Conservation (phyloP, 768 basidiomycete species). For the Thelephora aurantiotincta region DNA sequence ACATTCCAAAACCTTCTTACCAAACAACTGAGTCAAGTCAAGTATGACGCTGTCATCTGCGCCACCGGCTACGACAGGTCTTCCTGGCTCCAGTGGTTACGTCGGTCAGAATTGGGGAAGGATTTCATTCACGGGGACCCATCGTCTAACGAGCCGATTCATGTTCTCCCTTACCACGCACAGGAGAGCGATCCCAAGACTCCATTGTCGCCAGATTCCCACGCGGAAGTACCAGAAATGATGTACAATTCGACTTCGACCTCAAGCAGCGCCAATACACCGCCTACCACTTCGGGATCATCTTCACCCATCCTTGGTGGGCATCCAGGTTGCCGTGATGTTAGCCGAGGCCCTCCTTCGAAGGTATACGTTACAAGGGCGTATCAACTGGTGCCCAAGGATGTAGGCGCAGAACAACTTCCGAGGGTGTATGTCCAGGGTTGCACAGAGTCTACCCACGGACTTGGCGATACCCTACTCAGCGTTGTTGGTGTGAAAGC, state of each 20-base stretch:
- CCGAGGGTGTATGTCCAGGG: conserved; percentile 23
- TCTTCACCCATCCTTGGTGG: conserved; percentile 4
- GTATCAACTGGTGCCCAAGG: conserved; percentile 8
- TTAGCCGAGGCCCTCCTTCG: conserved; percentile 1
- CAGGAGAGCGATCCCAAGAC: background rate
- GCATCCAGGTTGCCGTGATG: conserved; percentile 3
- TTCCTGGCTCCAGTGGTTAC: conserved; percentile 29
- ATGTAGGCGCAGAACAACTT: conserved; percentile 1
- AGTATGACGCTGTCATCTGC: conserved; percentile 35
- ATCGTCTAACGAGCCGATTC: background rate
- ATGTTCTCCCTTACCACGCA: background rate
- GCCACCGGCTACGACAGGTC: conserved; percentile 40
- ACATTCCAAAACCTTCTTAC: conserved; percentile 23
- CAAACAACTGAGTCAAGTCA: conserved; percentile 15
- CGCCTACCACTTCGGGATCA: conserved; percentile 1
- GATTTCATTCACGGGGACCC: conserved; percentile 12
- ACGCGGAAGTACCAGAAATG: background rate
- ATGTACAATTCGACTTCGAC: conserved; percentile 1
- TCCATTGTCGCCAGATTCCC: conserved; percentile 1
- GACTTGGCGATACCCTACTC: conserved; percentile 29
- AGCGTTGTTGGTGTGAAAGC: conserved; percentile 30
- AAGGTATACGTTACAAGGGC: conserved; percentile 9
- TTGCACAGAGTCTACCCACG: conserved; percentile 23
- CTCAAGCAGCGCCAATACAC: background rate
- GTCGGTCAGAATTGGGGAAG: conserved; percentile 23